phyloP scores from a whole-genome alignment of 2,329 filamentous ascomycete species.

The Aspergillus neotritici region DNA sequence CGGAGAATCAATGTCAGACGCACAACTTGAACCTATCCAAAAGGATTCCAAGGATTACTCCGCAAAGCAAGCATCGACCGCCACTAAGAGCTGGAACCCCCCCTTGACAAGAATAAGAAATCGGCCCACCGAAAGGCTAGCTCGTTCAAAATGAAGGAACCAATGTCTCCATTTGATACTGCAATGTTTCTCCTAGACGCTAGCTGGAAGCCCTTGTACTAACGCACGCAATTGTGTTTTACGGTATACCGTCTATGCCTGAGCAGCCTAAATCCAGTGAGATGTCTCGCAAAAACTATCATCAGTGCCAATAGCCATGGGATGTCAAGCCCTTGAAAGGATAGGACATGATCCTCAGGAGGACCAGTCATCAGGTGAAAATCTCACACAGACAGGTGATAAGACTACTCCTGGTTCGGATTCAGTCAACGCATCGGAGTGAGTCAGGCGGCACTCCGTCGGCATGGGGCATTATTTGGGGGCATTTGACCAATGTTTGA shows the following conservation, averaged over 20 bases:
- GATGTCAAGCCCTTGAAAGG: constrained; percentile 71
- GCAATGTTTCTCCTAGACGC: constrained; percentile 57
- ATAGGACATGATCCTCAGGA: constrained; percentile 60
- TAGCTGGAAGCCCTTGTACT: constrained; percentile 75
- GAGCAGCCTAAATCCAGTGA: constrained; percentile 79
- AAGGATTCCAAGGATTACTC: constrained; percentile 48
- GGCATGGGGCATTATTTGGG: constrained; percentile 57
- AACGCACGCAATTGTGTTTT: constrained; percentile 71
- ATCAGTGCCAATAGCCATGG: constrained; percentile 73
- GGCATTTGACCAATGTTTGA: constrained; percentile 40
- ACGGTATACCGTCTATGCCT: constrained; percentile 75
- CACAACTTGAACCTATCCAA: constrained; percentile 41
- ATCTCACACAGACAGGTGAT: constrained; percentile 1
- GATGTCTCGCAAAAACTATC: constrained; percentile 73
- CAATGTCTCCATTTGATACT: constrained; percentile 24
- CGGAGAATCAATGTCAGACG: constrained; percentile 46
- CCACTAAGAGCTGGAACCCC: constrained; percentile 50
- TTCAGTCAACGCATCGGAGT: constrained; percentile 9
- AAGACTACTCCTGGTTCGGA: background rate
- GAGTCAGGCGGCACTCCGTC: constrained; percentile 33
- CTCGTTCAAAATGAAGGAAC: constrained; percentile 4
- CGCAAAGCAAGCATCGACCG: constrained; percentile 52
- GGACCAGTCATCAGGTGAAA: constrained; percentile 29
- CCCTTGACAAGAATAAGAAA: constrained; percentile 25
- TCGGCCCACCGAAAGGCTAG: constrained; percentile 38